Conservation (phyloP, 169 alveolate genomes). For the Fabrea salina region DNA sequence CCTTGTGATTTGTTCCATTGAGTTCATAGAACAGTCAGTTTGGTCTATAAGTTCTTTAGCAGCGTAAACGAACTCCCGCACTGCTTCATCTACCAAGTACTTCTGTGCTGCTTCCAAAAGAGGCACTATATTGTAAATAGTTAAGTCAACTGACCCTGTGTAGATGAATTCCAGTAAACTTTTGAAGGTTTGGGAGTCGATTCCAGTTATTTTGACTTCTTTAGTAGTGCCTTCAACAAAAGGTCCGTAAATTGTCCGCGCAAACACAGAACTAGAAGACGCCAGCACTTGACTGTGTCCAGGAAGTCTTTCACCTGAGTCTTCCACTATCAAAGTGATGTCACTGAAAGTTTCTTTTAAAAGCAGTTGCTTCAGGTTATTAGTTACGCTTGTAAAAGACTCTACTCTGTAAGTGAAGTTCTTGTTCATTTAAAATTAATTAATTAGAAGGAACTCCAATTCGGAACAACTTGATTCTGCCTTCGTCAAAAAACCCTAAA, state of each 20-base stretch:
- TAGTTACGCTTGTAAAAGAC: no score
- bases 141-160: slow-evolving; percentile 40
- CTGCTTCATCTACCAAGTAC: slow-evolving; percentile 37
- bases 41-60: slow-evolving; percentile 35
- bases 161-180: slow-evolving; percentile 36
- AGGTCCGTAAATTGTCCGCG: slow-evolving; percentile 48
- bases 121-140: slow-evolving; percentile 39
- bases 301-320: slow-evolving; percentile 37
- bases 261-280: slow-evolving; percentile 35
- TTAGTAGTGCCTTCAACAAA: slow-evolving; percentile 44
- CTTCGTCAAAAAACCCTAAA: no score
- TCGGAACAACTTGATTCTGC: no score
- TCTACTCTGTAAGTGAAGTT: no score
- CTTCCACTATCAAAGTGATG: slow-evolving; percentile 39
- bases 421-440: no score
- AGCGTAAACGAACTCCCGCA: slow-evolving; percentile 39
- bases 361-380: slow-evolving; percentile 27
- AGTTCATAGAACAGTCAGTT: slow-evolving; percentile 9
- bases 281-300: slow-evolving; percentile 51
- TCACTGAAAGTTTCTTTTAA: slow-evolving; percentile 43
- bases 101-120: slow-evolving; percentile 48
- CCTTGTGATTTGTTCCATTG: slow-evolving; percentile 21
- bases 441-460: no score
- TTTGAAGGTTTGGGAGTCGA: slow-evolving; percentile 31
- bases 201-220: slow-evolving; percentile 36